Base-by-base conservation (phyloP, 345 rosid species). In the Populus simonii region DNA sequence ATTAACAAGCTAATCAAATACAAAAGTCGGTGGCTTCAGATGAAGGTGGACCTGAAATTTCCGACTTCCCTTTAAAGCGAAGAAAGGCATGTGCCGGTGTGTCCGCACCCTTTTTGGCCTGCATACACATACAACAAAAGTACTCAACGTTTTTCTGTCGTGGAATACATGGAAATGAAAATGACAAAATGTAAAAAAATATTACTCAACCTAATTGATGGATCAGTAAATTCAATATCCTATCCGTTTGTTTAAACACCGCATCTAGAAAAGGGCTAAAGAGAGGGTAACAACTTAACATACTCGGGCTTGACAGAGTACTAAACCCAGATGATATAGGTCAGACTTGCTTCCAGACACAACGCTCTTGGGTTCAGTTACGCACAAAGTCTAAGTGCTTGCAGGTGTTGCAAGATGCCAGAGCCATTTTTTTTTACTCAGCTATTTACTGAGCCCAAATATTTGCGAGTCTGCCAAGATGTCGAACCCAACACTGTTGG, bases 381-480 rank as follows among this genome's bases (percentile, higher is more conserved):
- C 1, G 10, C 2, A 6, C 8, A 6, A 0, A 7, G 0, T 9
- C 2, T 1, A 39, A 39, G 0, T 39, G 10, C 10, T 6, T 41
- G 10, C 2, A 3, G 3, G 45, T 41, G 9, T 41, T 0, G 11
- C 8, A 41, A 41, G 11, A 8, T 41, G 2, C 2, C 11, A 41
- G 2, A 3, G 35, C 35, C 35, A 33, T 33, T 4, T 33, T 0
- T 5, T 39, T 39, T 39, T 1, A 2, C 0, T 9, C 1, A 1
- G 7, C 7, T 7, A 33, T 33, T 0, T 31, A 1, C 0, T 1
- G 0, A 41, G 11, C 45, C 11, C 0, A 41, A 41, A 10, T 41
- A 2, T 2, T 1, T 0, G 0, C 0, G 2, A 41, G 11, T 41
- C 0, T 41, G 12, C 12, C 0, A 41, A 8, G 1, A 41, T 41